Evolutionary conservation across 495 filamentous ascomycete genomes (phyloP), one percentile per base, ranked within the genome.

Genomic region (Penicillium samsonianum): DNA sequence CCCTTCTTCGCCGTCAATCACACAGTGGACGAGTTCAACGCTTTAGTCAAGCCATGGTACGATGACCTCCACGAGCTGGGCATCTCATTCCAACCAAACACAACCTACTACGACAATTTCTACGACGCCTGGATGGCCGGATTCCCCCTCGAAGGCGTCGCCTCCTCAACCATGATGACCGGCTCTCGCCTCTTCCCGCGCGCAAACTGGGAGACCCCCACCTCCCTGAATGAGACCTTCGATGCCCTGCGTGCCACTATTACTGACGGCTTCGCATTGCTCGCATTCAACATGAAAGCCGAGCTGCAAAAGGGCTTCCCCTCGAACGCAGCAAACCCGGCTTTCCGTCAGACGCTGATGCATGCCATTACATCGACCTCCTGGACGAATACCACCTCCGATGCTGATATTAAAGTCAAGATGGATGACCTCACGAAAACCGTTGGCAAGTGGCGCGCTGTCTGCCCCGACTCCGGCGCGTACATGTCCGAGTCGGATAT

Each of bases 171-270:
- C 59, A 70, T 71, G 65, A 54, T 61, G 51, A 73, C 68, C 38
- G 80, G 73, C 4, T 82, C 79, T 8, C 80, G 83, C 10, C 72
- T 84, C 0, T 78, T 83, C 61, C 82, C 83, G 2, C 71, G 77
- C 16, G 58, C 56, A 5, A 78, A 81, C 65, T 84, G 74, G 65
- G 69, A 71, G 1, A 59, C 69, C 58, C 59, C 57, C 4, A 51
- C 66, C 14, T 69, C 70, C 12, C 65, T 77, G 31, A 73, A 77
- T 58, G 61, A 64, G 3, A 82, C 80, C 17, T 68, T 82, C 33
- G 67, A 70, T 6, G 75, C 75, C 3, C 72, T 82, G 26, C 72
- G 73, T 7, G 58, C 75, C 46, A 78, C 79, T 31, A 56, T 81
- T 44, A 67, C 71, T 9, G 67, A 60, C 10, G 81, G 79, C 23